Base-by-base conservation (phyloP, 2,329 filamentous ascomycete genomes). In the Colletotrichum orchidophilum region DNA sequence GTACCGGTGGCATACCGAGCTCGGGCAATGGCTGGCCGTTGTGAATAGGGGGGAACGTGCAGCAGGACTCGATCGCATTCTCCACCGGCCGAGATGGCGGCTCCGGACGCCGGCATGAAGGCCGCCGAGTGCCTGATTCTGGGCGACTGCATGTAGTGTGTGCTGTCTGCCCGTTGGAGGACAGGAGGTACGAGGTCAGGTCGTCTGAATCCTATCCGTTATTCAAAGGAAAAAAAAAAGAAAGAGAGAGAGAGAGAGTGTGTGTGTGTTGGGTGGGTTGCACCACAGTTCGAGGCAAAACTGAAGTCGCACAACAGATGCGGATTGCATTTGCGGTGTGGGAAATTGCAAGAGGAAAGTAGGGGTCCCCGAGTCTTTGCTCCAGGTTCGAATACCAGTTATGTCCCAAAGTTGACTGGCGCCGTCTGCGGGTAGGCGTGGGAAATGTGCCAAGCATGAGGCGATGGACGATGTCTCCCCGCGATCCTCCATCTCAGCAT, bases 51-150 rank as follows among this genome's bases (percentile, higher is more conserved):
- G 46, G 59, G 53, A 39, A 55, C 39, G 65, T 71, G 65, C 60
- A 69, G 53, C 21, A 46, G 58, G 53, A 70, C 70, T 72, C 66
- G 70, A 70, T 66, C 60, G 53, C 70, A 54, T 61, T 65, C 70
- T 46, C 70, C 60, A 70, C 66, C 60, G 49, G 60, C 54, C 54
- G 49, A 66, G 66, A 66, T 66, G 42, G 66, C 66, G 70, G 70
- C 66, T 64, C 70, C 66, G 70, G 70, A 57, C 66, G 26, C 53
- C 55, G 35, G 42, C 70, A 70, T 61, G 49, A 61, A 49, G 42
- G 49, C 54, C 21, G 18, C 29, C 66, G 58, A 24, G 9, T 35
- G 58, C 53, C 42, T 59, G 52, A 50, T 39, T 49, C 39, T 33
- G 46, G 49, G 50, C 27, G 35, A 57, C 33, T 62, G 58, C 53